Conservation (phyloP, 2,329 filamentous ascomycete genomes). For the Fusarium setosum region DNA sequence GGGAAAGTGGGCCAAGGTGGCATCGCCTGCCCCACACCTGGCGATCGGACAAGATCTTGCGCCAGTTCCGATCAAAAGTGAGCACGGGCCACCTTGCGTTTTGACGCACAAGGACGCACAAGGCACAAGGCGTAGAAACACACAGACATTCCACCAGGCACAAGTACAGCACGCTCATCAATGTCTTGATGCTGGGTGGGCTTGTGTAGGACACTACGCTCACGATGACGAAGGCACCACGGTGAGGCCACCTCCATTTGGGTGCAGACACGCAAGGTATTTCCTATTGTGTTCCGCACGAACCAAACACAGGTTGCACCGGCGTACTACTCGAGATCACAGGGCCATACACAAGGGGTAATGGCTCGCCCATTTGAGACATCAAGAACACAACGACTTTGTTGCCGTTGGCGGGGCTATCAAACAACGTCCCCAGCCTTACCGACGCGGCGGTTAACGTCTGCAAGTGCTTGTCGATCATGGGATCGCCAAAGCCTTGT, state of each 20-base stretch:
- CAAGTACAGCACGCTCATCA: not conserved
- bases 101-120: slow-evolving; percentile 2
- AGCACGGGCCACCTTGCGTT: slow-evolving; percentile 34
- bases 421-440: not conserved
- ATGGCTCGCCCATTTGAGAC: not conserved
- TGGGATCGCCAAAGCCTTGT: not conserved
- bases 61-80: slow-evolving; percentile 27
- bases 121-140: not conserved
- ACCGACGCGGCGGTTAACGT: not conserved
- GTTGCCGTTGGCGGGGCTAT: not conserved
- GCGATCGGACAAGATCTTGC: slow-evolving; percentile 39
- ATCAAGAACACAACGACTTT: not conserved
- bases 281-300: not conserved
- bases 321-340: not conserved
- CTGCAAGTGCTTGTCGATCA: slow-evolving; percentile 6
- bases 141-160: not conserved
- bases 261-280: not conserved
- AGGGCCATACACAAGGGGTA: not conserved
- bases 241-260: not conserved
- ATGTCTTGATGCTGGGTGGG: not conserved
- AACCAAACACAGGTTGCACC: not conserved
- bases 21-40: slow-evolving; percentile 18
- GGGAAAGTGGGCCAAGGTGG: slow-evolving; percentile 7
- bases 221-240: slow-evolving; percentile 2
- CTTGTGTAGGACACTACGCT: not conserved